Evolutionary conservation across 2,329 filamentous ascomycete species (phyloP), one percentile per base, ranked within the genome.

Genomic region (Aspergillus costaricaensis): DNA sequence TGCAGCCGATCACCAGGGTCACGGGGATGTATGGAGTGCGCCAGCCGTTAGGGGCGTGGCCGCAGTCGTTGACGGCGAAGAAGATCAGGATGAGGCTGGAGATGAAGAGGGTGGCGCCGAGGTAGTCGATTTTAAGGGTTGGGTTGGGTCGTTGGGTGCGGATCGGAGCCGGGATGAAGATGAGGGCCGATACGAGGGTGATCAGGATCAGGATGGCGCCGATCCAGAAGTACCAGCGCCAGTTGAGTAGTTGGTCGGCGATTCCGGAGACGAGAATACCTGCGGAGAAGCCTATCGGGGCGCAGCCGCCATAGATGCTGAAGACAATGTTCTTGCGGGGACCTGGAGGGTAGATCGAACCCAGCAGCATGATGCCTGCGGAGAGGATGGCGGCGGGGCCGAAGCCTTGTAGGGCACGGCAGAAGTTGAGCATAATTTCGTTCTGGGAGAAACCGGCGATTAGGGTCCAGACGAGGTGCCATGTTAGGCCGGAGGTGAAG

Each of bases 1-100:
- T 88, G 82, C 15, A 76, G 0, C 91, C 91, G 1, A 89, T 41
- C 2, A 87, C 76, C 49, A 94, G 83, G 0, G 86, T 85, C 9
- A 87, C 78, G 41, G 85, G 84, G 41, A 94, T 87, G 65, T 92
- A 91, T 1, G 89, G 88, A 0, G 88, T 91, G n/a, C 75, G 79
- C 90, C 91, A 94, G 1, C 88, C 85, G 2, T 86, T 71, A 0
- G 87, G 83, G 0, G 89, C 89, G 71, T 91, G 86, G 0, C 87
- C 84, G 7, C 87, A 88, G 52, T 91, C 88, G 0, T 90, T 92
- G 55, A 95, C 84, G 0, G 90, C 88, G 67, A 88, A 94, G 0
- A 92, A 88, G 65, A 91, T 80, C 25, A 95, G 80, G 2, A 90
- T 81, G 12, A 92, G 74, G 0, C 88, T 90, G 0, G 83, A 81